Base-by-base conservation (phyloP, 2,329 filamentous ascomycete species). In the Colletotrichum costaricense region DNA sequence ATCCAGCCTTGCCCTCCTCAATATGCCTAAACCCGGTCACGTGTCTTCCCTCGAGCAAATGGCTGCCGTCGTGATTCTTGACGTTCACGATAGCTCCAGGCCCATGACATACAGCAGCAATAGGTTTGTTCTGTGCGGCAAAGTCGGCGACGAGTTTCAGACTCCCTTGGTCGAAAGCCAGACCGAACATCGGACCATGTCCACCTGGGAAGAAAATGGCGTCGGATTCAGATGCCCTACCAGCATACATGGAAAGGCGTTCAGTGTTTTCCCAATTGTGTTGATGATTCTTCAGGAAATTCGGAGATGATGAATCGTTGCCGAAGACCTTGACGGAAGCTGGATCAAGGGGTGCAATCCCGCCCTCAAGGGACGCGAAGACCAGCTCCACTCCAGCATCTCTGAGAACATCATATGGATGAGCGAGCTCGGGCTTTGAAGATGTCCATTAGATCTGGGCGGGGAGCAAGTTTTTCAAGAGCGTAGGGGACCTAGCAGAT, bases 91-190 rank as follows among this genome's bases (percentile, higher is more conserved):
- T 84, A 12, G 88, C 92, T 3, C 88, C 89, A 2, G 92, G 90
- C 5, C 91, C 92, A 82, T 94, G 92, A 84, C 92, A 94, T 57
- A 94, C 91, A 4, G 92, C 90, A 0, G 89, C 84, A 14, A 94
- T 87, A 67, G 90, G 85, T 85, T 93, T 93, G 75, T 87, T 88
- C 3, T 87, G 85, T 49, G 84, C 82, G 77, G 86, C 88, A 80
- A 94, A 93, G 80, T 93, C 90, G 73, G 85, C 82, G 77, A 92
- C 90, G 46, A 94, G 82, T 74, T 87, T 83, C 75, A 90, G 88
- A 30, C 88, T 91, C 19, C 85, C 84, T 24, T 82, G 75, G 78
- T 92, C 88, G 69, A 83, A 83, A 67, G 87, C 87, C n/a, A 94
- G 88, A 79, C 93, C 92, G 81, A 88, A 93, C 90, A 94, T 92